phyloP scores from a whole-genome alignment of 768 basidiomycete species.

The Suillus sp. region DNA sequence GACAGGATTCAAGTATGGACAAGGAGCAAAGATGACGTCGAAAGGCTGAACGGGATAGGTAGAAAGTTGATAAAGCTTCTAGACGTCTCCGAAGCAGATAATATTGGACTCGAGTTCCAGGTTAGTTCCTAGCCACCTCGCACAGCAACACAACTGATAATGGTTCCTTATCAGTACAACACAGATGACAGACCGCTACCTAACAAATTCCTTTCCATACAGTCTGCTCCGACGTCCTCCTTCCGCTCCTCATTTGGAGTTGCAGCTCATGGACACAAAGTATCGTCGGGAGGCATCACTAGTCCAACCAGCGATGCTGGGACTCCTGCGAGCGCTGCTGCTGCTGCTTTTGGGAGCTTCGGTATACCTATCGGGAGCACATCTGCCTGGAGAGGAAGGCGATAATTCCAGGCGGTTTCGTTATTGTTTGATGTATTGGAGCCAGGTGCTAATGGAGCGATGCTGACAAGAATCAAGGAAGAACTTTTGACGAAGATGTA shows the following conservation, averaged over 20 bases:
- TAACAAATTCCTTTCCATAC: conserved; percentile 83
- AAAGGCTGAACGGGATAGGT: conserved; percentile 82
- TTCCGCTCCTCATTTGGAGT: conserved; percentile 68
- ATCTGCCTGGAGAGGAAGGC: conserved; percentile 27
- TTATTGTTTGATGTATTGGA: conserved; percentile 9
- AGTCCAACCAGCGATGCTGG: conserved; percentile 28
- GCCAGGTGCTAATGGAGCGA: background rate
- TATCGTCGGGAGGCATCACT: conserved; percentile 20
- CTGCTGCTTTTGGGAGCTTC: conserved; percentile 50
- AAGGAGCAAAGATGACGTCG: conserved; percentile 81
- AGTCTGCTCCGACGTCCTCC: conserved; percentile 64
- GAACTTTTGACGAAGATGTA: background rate
- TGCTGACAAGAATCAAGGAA: background rate
- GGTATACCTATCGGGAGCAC: conserved; percentile 42
- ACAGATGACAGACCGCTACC: conserved; percentile 83
- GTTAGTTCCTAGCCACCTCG: conserved; percentile 41
- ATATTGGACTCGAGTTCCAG: conserved; percentile 90
- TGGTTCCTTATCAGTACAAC: conserved; percentile 57
- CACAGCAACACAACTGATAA: conserved; percentile 4
- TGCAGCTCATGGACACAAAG: conserved; percentile 26
- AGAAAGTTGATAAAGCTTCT: conserved; percentile 80
- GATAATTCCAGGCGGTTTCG: conserved; percentile 21
- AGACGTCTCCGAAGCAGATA: conserved; percentile 81
- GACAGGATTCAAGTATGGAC: conserved; percentile 94
- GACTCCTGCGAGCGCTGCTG: conserved; percentile 31